Evolutionary conservation across 108 stramenopile genomes (phyloP).

Genomic region (Aureococcus anophagefferens): DNA sequence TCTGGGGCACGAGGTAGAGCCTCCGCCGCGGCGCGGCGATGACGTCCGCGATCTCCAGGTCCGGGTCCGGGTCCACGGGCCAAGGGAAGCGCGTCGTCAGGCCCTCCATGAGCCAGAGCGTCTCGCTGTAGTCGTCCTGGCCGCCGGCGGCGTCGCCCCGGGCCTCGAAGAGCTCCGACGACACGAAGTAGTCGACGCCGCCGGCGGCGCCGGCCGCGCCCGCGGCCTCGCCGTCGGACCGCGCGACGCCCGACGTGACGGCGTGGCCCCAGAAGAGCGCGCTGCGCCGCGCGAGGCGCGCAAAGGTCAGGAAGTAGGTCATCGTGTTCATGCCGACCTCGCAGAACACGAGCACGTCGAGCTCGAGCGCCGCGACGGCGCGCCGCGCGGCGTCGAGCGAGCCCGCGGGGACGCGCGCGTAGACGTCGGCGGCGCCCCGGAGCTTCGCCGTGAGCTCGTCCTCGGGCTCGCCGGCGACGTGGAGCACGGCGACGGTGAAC

Average conservation of each 20-base stretch:
- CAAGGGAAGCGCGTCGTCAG: constrained; percentile 26
- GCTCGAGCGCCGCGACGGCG: constrained; percentile 20
- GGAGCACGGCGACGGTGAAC: constrained; percentile 25
- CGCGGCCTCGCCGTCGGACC: too few relatives aligned
- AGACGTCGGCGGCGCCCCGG: neutral
- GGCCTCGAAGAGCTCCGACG: constrained; percentile 26
- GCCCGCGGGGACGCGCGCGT: neutral
- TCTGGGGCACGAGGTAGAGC: constrained; percentile 30
- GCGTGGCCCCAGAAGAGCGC: constrained; percentile 35
- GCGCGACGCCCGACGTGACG: constrained; percentile 25
- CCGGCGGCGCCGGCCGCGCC: neutral
- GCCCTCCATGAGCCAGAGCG: constrained; percentile 26
- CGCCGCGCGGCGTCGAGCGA: constrained; percentile 6
- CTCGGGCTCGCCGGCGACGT: constrained; percentile 11
- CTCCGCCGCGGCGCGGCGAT: constrained; percentile 11
- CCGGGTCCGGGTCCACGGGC: constrained; percentile 3
- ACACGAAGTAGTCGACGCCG: constrained; percentile 35
- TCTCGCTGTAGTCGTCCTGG: constrained; percentile 26
- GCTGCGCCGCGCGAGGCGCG: constrained; percentile 19
- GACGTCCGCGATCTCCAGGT: neutral
- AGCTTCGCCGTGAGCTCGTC: constrained; percentile 1
- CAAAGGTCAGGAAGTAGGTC: constrained; percentile 30
- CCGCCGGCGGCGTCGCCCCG: neutral
- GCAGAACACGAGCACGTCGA: constrained; percentile 34
- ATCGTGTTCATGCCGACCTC: constrained; percentile 30